Base-by-base conservation (phyloP, 2,329 filamentous ascomycete species). In the Piedraia hortae region DNA sequence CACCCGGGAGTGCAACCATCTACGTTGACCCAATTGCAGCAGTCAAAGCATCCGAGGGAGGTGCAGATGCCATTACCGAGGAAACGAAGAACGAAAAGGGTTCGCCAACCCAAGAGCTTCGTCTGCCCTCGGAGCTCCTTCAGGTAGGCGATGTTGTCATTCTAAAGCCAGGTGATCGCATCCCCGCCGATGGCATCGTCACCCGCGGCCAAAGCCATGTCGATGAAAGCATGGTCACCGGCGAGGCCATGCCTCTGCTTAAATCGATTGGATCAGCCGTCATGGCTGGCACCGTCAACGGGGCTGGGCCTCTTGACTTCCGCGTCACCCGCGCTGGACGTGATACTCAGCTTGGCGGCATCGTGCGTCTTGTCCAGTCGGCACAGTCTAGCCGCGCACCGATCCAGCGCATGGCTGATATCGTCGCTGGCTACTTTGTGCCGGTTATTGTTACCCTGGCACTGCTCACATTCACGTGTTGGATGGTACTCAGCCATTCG, bases 171-270 rank as follows among this genome's bases (percentile, higher is more conserved):
- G 85, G 85, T 24, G 85, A 93, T 50, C 93, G 93, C 51, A 77
- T 97, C 26, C 82, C 85, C 2, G 82, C 82, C 2, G 85, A 97
- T 41, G 85, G 85, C 21, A 58, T 64, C 5, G 61, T 97, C 23
- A 75, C 77, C 25, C 65, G 72, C 23, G 85, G 85, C 14, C 75
- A 91, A 45, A 89, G 77, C 16, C 90, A 88, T 37, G 63, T 91
- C 11, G 78, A 97, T 33, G 85, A 97, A 48, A 90, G 78, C 41
- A 93, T 93, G 82, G 80, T 97, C 21, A 97, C 85, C 4, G 85
- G 85, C 32, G 85, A 97, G 49, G 73, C 85, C 3, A 82, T 91
- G 60, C 82, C 85, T 0, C 78, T 93, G 16, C 65, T 77, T 36
- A 97, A 97, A 49, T 68, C 62, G 33, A 69, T 74, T 36, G 77